Percentiles rank a stretch among this genome's conserved stretches.
phyloP scores from a whole-genome alignment of 1,284 basidiomycete species.

The Tremellales sp. region DNA sequence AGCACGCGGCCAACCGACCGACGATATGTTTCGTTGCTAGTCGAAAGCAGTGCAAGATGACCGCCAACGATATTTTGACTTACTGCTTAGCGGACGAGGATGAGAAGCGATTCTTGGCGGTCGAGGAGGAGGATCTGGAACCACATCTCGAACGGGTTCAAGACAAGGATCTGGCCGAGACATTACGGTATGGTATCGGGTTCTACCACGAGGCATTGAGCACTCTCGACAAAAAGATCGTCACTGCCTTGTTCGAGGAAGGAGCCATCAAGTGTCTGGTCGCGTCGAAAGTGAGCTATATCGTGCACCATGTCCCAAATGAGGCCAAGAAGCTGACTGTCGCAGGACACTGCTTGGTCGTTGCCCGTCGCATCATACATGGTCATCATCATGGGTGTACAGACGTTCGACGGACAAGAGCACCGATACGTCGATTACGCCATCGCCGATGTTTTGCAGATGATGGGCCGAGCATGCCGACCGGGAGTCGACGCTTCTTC shows the following conservation, averaged over 20 bases:
- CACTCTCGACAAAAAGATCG: conserved; percentile 87
- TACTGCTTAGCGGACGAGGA: conserved; percentile 88
- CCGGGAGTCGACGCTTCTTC: conserved; percentile 79
- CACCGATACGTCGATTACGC: conserved; percentile 97
- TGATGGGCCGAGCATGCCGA: conserved; percentile 95
- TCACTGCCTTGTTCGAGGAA: conserved; percentile 87
- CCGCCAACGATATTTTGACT: conserved; percentile 83
- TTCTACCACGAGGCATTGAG: conserved; percentile 93
- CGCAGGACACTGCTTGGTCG: conserved; percentile 89
- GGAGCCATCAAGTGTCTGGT: conserved; percentile 94
- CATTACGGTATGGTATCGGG: conserved; percentile 83
- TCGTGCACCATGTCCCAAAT: not conserved
- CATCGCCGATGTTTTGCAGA: conserved; percentile 94
- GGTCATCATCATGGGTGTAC: conserved; percentile 98
- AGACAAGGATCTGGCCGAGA: conserved; percentile 74
- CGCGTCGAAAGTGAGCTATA: conserved; percentile 71
- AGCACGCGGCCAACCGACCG: conserved; percentile 80
- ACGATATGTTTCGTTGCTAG: conserved; percentile 92
- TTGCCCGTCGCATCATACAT: conserved; percentile 90
- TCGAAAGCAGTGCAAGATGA: conserved; percentile 85
- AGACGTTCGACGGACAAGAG: conserved; percentile 91
- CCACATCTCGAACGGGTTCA: conserved; percentile 82
- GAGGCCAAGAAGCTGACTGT: conserved; percentile 4
- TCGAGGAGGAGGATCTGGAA: conserved; percentile 75
- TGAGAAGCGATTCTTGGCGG: conserved; percentile 81